These are phyloP conservation scores for Syzygium malaccense DNA, from an alignment of 441 rosid species.

Conservation along the genomic window DNA sequence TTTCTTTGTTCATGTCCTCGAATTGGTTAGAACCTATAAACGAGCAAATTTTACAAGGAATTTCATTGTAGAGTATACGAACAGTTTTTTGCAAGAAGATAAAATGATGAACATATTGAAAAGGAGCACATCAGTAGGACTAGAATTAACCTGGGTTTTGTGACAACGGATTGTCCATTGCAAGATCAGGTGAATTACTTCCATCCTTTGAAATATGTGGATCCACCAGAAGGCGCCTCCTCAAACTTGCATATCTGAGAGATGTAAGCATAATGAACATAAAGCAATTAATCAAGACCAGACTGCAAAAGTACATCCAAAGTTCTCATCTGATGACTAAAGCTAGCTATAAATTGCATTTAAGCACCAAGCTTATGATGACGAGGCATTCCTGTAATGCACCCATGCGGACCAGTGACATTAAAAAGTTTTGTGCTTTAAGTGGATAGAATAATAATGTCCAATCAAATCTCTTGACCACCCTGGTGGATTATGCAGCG, in stretches of 20 bases:
- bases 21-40: neutral
- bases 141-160: slow-evolving; percentile 77
- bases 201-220: slow-evolving; percentile 63
- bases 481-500: neutral
- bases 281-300: neutral
- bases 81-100: neutral
- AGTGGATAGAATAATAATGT: neutral
- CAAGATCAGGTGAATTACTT: slow-evolving; percentile 52
- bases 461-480: neutral
- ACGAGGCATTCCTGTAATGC: neutral
- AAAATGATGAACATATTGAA: neutral
- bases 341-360: neutral
- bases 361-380: neutral
- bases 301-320: neutral
- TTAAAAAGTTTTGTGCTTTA: neutral
- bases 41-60: neutral
- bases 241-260: slow-evolving; percentile 69
- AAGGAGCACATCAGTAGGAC: neutral
- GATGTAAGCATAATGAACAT: neutral
- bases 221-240: slow-evolving; percentile 75
- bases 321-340: neutral
- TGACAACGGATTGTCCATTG: slow-evolving; percentile 82
- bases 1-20: neutral
- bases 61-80: neutral
- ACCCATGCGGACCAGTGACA: neutral